A percentile compares a stretch with the other conserved stretches of the same genome.
Conservation (phyloP, 2,329 filamentous ascomycete genomes). For the Hypoxylon sp. region DNA sequence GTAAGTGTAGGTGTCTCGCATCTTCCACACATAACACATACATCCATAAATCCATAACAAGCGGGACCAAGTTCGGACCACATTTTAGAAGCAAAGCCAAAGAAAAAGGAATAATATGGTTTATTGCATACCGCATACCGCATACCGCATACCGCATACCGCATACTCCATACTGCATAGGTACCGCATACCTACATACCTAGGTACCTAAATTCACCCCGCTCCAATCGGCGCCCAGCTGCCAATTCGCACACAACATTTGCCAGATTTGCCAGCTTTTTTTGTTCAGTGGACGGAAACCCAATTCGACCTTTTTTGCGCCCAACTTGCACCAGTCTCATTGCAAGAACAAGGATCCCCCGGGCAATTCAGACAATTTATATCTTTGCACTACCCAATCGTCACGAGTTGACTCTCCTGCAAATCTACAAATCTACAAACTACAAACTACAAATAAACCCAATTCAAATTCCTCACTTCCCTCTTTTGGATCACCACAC, state of each 20-base stretch:
- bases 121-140: constrained; percentile 25
- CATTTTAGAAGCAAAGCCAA: too few species aligned
- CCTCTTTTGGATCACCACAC: constrained; percentile 16
- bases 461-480: constrained; percentile 16
- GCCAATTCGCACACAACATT: constrained; percentile 38
- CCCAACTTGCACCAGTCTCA: constrained; percentile 41
- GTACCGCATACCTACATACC: too few species aligned
- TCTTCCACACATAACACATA: too few species aligned
- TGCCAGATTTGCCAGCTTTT: too few species aligned
- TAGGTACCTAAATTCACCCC: constrained; percentile 35
- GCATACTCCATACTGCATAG: too few species aligned
- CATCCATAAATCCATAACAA: too few species aligned
- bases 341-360: constrained; percentile 37
- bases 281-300: constrained; percentile 34
- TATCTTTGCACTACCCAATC: constrained; percentile 17
- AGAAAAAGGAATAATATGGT: constrained; percentile 4
- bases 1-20: background rate
- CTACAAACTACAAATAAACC: too few species aligned
- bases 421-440: too few species aligned
- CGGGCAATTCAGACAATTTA: constrained; percentile 34
- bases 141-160: constrained; percentile 5
- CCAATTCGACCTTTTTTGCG: constrained; percentile 45
- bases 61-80: too few species aligned
- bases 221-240: constrained; percentile 32
- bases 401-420: constrained; percentile 14